Evolutionary conservation across 2,329 filamentous ascomycete genomes (phyloP), one percentile per base, ranked within the genome.

Genomic region (Fonsecaea nubica): DNA sequence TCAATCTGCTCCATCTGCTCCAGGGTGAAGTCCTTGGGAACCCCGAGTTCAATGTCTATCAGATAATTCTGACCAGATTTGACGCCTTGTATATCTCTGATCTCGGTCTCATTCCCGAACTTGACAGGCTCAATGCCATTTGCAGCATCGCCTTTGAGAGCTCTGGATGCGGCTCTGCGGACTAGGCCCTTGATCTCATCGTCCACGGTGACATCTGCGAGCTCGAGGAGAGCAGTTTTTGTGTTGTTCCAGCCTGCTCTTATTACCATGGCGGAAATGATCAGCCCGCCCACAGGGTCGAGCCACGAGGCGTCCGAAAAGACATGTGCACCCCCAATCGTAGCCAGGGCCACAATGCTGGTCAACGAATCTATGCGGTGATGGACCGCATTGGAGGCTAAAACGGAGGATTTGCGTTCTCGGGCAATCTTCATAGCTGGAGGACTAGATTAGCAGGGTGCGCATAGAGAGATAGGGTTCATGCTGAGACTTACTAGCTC

Each of bases 21-120:
- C 5, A 99, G 82, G 0, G 90, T 90, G 90, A 91, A 96, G 38
- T 82, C 81, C 25, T 84, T 86, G 0, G 94, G 92, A 15, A 96
- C 91, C 1, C 87, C 90, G 68, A 98, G 80, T 77, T 97, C 93
- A 7, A 99, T 78, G 73, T 98, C 95, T 73, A 98, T 89, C 35
- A 98, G 84, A 77, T 96, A 97, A 80, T 97, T 99, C 78, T 97
- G 95, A 35, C 95, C 95, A 3, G 92, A 95, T 80, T 99, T 99
- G 79, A 97, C 86, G 62, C 95, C 95, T 71, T 92, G 91, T 2
- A 98, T 86, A 53, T 92, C 90, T 53, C 90, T 86, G 54, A 97
- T 80, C 74, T 92, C 87, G 8, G 93, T 84, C 62, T 88, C 80
- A 56, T 86, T 80, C 57, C 86, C 82, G 58, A 85, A 81, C 59